These are phyloP conservation scores for Globisporangium spiculum DNA, from an alignment of 352 stramenopile species.

Conservation along the genomic window DNA sequence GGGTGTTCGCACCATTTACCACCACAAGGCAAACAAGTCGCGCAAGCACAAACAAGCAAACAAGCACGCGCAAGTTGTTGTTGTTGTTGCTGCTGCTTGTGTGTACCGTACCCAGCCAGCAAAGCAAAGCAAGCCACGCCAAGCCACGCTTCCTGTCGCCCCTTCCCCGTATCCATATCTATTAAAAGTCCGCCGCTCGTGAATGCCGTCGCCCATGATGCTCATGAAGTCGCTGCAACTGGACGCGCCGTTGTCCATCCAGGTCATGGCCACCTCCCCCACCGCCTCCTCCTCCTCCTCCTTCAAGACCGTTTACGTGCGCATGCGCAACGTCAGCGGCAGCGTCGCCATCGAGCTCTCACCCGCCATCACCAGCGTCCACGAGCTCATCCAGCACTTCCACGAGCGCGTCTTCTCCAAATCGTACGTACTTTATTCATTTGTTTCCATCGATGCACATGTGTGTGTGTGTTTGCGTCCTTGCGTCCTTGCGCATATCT, in stretches of 20 bases:
- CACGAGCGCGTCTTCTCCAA: conserved; percentile 74
- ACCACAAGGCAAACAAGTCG: neutral
- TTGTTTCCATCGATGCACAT: neutral
- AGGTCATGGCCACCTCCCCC: conserved; percentile 34
- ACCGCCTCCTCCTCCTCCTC: neutral
- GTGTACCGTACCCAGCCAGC: conserved; percentile 7
- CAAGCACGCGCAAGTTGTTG: conserved; percentile 3
- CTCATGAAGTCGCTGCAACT: conserved; percentile 34
- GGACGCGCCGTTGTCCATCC: conserved; percentile 37
- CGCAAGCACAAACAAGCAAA: conserved; percentile 1
- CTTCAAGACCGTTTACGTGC: conserved; percentile 49
- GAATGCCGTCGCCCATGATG: conserved; percentile 29
- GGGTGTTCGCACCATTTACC: conserved; percentile 21
- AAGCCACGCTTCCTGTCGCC: neutral
- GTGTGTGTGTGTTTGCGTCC: neutral
- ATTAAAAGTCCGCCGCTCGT: neutral
- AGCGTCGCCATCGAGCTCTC: conserved; percentile 55
- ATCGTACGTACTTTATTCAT: conserved; percentile 32
- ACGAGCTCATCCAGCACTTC: conserved; percentile 61
- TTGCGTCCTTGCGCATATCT: neutral
- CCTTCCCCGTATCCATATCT: conserved; percentile 8
- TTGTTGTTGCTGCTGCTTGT: conserved; percentile 1
- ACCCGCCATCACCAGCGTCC: conserved; percentile 28
- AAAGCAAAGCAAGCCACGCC: neutral
- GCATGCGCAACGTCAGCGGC: conserved; percentile 68